phyloP scores from a whole-genome alignment of 2,329 filamentous ascomycete genomes.

The Parastagonospora avenae region DNA sequence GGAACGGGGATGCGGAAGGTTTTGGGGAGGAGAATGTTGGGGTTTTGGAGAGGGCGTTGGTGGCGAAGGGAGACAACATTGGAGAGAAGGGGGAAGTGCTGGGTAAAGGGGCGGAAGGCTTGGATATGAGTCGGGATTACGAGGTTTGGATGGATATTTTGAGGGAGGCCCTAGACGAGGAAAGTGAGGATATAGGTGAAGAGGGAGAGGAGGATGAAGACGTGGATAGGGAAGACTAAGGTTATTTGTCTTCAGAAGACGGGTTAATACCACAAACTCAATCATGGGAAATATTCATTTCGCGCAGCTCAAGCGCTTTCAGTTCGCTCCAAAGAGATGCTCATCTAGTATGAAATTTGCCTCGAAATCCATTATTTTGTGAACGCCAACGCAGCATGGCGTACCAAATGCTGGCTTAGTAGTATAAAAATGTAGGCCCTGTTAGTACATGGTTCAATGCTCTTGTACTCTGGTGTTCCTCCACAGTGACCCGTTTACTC shows the following conservation, averaged over 20 bases:
- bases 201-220: constrained; percentile 1
- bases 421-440: background rate
- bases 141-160: constrained; percentile 32
- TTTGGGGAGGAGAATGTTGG: constrained; percentile 18
- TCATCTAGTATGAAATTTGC: too few species aligned
- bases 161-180: constrained; percentile 35
- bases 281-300: too few species aligned
- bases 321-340: too few species aligned
- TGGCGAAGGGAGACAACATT: constrained; percentile 22
- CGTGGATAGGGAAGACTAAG: background rate
- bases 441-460: too few species aligned
- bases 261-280: too few species aligned
- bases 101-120: constrained; percentile 12
- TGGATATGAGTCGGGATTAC: constrained; percentile 18
- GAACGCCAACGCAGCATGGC: too few species aligned
- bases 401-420: background rate
- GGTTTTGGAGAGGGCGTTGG: constrained; percentile 33
- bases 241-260: too few species aligned
- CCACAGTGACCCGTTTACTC: background rate
- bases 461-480: too few species aligned
- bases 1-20: constrained; percentile 4
- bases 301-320: too few species aligned
- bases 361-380: too few species aligned
- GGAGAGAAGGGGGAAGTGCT: constrained; percentile 13
- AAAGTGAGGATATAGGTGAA: constrained; percentile 5